Base-by-base conservation (phyloP, 1,139 yeast species). In the Taiozyma onychis region DNA sequence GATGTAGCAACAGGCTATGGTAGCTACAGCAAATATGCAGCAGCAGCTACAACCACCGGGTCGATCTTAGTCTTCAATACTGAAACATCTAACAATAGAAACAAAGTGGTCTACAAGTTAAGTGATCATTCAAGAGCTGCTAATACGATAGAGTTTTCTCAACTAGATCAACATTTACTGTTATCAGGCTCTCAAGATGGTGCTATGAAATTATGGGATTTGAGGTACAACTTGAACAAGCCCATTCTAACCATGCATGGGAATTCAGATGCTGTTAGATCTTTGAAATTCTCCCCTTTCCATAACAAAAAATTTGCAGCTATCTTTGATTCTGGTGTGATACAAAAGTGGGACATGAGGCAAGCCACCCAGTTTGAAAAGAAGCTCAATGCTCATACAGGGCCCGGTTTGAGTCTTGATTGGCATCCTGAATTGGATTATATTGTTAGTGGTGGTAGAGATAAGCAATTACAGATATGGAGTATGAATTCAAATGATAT, bases 131-230 rank as follows among this genome's bases (percentile, higher is more conserved):
- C 83, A 48, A 72, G 98, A 50, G 83, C 95, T 4, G 84, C 93
- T 44, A 89, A 90, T 62, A 79, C 96, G 1, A 71, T 93, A 30
- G 89, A 87, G 52, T 90, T 89, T 64, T 76, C 74, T 52, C 77
- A 77, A 39, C 75, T 76, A 4, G 77, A 78, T 44, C 78, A 85
- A 1, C 76, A 78, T 58, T 73, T 80, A 45, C 66, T 93, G 16
- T 68, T 89, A 2, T 85, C 96, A 1, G 99, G 96, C 0, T 86
- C 96, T 0, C 96, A 89, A 63, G 99, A 93, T 68, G 97, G 98
- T 2, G 74, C 85, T 21, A 82, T 91, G 51, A 85, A 88, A 57
- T 67, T 90, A 18, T 93, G 98, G 97, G 98, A 93, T 66, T 66
- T 90, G 51, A 76, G 97, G 45, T 69, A 80, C 32, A 73, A 78